Evolutionary conservation across 805 yeast genomes (phyloP).

Genomic region (Candida maesae): DNA sequence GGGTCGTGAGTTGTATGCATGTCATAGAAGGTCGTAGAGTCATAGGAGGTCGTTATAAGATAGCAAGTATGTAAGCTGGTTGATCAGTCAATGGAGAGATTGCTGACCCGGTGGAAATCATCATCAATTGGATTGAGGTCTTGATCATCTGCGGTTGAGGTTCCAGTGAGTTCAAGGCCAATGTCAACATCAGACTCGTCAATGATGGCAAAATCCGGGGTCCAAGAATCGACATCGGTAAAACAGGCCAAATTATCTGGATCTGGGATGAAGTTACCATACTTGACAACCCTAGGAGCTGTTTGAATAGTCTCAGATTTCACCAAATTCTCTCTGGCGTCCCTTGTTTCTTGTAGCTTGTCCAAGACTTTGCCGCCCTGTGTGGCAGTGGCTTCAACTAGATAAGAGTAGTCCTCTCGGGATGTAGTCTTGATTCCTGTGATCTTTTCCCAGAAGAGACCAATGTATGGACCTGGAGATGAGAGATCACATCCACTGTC

Average conservation of each 20-base stretch:
- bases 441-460: conserved; percentile 13
- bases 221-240: conserved; percentile 5
- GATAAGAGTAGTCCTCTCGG: conserved; percentile 3
- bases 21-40: not conserved
- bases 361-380: not conserved
- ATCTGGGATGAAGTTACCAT: conserved; percentile 9
- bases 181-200: no score
- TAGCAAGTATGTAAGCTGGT: no score
- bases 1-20: no score
- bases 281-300: conserved; percentile 1
- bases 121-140: no score
- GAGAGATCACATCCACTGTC: conserved; percentile 1
- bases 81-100: no score
- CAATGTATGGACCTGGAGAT: conserved; percentile 6
- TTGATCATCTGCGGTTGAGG: no score
- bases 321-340: not conserved
- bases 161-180: no score
- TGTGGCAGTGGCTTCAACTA: not conserved
- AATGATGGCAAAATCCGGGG: not conserved
- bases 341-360: not conserved
- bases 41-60: not conserved
- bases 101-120: no score
- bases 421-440: conserved; percentile 4
- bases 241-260: conserved; percentile 8
- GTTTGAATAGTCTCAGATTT: not conserved